phyloP scores from a whole-genome alignment of 2,329 filamentous ascomycete species.

The Fusarium fujikuroi region DNA sequence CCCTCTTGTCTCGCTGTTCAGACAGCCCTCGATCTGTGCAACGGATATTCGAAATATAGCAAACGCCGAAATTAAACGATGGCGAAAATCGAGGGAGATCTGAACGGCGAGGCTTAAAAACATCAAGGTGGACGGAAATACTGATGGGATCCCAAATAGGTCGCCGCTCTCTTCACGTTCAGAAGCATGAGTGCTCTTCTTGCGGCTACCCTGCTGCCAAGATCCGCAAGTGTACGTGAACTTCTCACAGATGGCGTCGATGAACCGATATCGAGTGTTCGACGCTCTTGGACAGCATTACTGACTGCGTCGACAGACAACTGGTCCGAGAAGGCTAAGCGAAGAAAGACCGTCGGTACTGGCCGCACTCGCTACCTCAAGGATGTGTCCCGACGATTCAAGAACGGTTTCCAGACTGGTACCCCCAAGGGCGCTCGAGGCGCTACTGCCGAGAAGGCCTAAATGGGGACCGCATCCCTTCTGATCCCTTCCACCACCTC shows the following conservation, averaged over 20 bases:
- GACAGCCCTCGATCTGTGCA: constrained; percentile 28
- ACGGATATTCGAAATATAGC: constrained; percentile 21
- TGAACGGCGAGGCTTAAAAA: constrained; percentile 10
- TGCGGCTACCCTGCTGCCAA: constrained; percentile 99
- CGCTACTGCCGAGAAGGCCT: constrained; percentile 56
- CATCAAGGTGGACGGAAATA: constrained; percentile 12
- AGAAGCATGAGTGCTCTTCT: constrained; percentile 96
- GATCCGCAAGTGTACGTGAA: constrained; percentile 94
- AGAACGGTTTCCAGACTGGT: constrained; percentile 97
- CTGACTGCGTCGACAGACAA: constrained; percentile 73
- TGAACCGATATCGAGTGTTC: constrained; percentile 15
- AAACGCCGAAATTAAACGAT: constrained; percentile 13
- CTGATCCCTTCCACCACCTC: constrained; percentile 32
- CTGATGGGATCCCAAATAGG: constrained; percentile 63
- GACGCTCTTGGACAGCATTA: constrained; percentile 12
- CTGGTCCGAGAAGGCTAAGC: constrained; percentile 99
- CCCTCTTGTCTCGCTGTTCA: constrained; percentile 22
- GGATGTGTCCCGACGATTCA: constrained; percentile 90
- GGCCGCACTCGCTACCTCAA: constrained; percentile 97
- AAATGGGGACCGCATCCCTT: constrained; percentile 40
- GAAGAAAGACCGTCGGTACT: constrained; percentile 98
- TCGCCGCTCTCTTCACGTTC: constrained; percentile 97
- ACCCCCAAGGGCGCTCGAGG: constrained; percentile 85
- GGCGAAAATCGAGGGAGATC: constrained; percentile 30
- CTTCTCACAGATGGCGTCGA: constrained; percentile 5